These are phyloP conservation scores for Suillus luteus DNA, from an alignment of 768 basidiomycete species.

Conservation along the genomic window DNA sequence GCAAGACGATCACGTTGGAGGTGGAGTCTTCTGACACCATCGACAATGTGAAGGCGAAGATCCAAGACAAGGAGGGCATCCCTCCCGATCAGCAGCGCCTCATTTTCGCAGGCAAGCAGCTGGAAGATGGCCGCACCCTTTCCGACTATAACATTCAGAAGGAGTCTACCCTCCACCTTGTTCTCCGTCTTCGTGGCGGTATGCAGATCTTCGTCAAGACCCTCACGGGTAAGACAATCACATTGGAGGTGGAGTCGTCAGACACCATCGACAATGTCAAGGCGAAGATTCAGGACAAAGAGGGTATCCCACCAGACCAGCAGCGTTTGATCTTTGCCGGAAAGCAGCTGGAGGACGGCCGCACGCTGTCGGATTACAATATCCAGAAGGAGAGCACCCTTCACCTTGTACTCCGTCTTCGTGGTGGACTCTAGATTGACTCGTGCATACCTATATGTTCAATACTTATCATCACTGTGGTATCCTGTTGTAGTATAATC, in stretches of 20 bases:
- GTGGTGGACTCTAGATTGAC: constrained; percentile 38
- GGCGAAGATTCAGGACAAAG: constrained; percentile 80
- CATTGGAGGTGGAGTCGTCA: constrained; percentile 72
- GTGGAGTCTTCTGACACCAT: constrained; percentile 94
- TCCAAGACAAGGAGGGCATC: constrained; percentile 85
- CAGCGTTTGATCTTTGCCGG: constrained; percentile 79
- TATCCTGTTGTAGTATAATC: neutral
- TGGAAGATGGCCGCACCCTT: constrained; percentile 91
- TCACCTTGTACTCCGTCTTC: constrained; percentile 64
- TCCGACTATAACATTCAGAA: constrained; percentile 94
- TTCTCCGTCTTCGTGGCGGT: constrained; percentile 68
- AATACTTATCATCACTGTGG: neutral
- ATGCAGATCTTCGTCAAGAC: constrained; percentile 79
- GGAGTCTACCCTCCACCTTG: constrained; percentile 77
- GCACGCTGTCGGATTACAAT: constrained; percentile 74
- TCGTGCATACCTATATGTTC: neutral
- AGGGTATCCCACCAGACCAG: constrained; percentile 78
- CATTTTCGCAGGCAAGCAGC: constrained; percentile 92
- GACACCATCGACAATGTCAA: constrained; percentile 81
- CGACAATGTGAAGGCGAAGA: constrained; percentile 87
- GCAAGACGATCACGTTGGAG: constrained; percentile 92
- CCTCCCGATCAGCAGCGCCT: constrained; percentile 85
- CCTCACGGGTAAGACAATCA: constrained; percentile 77
- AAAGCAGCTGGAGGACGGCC: constrained; percentile 63
- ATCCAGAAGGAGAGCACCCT: constrained; percentile 75